Percentiles rank a stretch among this genome's conserved stretches.
Evolutionary conservation across 2,329 filamentous ascomycete genomes (phyloP).

Genomic region (Alternaria longipes): DNA sequence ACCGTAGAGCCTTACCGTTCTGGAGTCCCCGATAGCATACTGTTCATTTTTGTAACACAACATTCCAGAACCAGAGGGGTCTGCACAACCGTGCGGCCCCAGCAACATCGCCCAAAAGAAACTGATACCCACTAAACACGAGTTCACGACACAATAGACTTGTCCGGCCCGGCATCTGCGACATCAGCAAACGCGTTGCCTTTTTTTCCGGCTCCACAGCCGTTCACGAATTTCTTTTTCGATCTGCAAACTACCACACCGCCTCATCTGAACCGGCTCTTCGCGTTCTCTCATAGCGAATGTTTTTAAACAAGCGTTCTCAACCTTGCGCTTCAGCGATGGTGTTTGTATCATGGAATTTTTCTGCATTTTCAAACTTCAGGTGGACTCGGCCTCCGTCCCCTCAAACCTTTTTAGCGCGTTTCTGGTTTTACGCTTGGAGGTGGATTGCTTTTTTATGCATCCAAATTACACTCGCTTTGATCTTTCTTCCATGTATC

Average conservation of each 20-base stretch:
- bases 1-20: constrained; percentile 34
- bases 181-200: constrained; percentile 14
- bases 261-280: constrained; percentile 3
- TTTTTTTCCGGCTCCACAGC: constrained; percentile 30
- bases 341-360: constrained; percentile 15
- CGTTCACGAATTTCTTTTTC: constrained; percentile 37
- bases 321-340: constrained; percentile 11
- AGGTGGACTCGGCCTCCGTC: constrained; percentile 11
- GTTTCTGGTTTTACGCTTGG: constrained; percentile 7
- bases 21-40: constrained; percentile 27
- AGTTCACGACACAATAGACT: constrained; percentile 50
- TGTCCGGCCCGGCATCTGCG: constrained; percentile 22
- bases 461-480: constrained; percentile 14
- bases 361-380: not conserved
- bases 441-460: constrained; percentile 8
- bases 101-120: constrained; percentile 39
- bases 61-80: constrained; percentile 23
- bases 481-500: constrained; percentile 20
- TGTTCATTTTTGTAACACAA: constrained; percentile 32
- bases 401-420: constrained; percentile 2
- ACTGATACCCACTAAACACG: constrained; percentile 50
- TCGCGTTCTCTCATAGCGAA: constrained; percentile 5
- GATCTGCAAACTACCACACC: constrained; percentile 10
- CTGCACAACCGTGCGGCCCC: constrained; percentile 17
- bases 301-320: constrained; percentile 1